phyloP scores from a whole-genome alignment of 768 basidiomycete genomes.

The Lentinula boryana region DNA sequence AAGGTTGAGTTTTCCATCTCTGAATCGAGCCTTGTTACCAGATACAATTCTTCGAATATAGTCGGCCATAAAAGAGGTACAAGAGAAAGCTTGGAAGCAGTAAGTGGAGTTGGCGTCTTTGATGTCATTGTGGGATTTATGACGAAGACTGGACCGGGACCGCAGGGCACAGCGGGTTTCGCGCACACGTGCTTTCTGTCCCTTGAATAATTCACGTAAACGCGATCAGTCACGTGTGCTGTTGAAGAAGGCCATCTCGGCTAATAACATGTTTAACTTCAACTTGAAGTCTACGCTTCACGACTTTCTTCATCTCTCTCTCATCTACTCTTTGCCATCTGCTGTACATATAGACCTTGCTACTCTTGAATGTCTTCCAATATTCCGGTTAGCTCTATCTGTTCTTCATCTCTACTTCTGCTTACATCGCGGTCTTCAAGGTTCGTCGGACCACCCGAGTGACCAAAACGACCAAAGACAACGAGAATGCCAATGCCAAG shows the following conservation, averaged over 20 bases:
- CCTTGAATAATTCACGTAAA: background rate
- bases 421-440: background rate
- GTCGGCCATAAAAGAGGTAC: slow-evolving; percentile 36
- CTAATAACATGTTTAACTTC: too few species aligned
- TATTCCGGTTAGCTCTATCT: slow-evolving; percentile 33
- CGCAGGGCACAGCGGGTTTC: background rate
- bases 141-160: background rate
- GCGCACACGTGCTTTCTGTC: background rate
- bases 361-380: slow-evolving; percentile 33
- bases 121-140: background rate
- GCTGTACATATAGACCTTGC: background rate
- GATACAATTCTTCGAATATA: slow-evolving; percentile 72
- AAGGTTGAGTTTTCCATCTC: slow-evolving; percentile 57
- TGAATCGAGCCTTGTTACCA: slow-evolving; percentile 76
- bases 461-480: slow-evolving; percentile 6
- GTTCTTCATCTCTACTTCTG: slow-evolving; percentile 2
- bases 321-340: background rate
- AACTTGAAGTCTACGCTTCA: background rate
- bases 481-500: slow-evolving; percentile 9
- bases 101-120: background rate
- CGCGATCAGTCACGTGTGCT: background rate
- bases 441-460: slow-evolving; percentile 7
- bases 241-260: background rate
- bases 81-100: background rate
- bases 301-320: background rate